Percentiles rank a stretch among this genome's conserved stretches.
Evolutionary conservation across 2,329 filamentous ascomycete species (phyloP).

Genomic region (Mycosphaerella arachidis): DNA sequence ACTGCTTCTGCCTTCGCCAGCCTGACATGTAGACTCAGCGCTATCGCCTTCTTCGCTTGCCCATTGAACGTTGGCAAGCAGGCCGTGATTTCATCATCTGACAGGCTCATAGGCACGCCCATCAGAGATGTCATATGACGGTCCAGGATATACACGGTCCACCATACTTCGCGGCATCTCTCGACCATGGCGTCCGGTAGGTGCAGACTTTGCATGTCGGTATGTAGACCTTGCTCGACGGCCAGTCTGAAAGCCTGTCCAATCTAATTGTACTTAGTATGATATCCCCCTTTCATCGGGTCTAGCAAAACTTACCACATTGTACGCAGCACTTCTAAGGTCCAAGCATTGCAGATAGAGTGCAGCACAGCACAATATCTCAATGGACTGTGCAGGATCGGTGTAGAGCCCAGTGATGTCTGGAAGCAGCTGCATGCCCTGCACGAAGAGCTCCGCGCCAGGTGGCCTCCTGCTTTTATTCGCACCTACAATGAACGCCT

Average conservation of each 20-base stretch:
- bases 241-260: constrained; percentile 51
- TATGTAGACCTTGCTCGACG: constrained; percentile 50
- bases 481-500: constrained; percentile 46
- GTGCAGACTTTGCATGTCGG: constrained; percentile 45
- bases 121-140: constrained; percentile 52
- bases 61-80: constrained; percentile 43
- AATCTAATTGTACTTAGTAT: constrained; percentile 34
- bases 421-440: constrained; percentile 44
- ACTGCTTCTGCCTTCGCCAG: constrained; percentile 43
- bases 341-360: constrained; percentile 52
- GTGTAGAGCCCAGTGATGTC: constrained; percentile 39
- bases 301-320: constrained; percentile 13
- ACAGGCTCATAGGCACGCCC: constrained; percentile 48
- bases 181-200: constrained; percentile 42
- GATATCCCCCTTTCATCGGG: background rate
- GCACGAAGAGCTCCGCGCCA: constrained; percentile 46
- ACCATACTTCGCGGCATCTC: constrained; percentile 50
- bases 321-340: constrained; percentile 44
- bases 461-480: constrained; percentile 37
- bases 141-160: constrained; percentile 52
- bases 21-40: constrained; percentile 45
- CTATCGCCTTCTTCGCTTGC: constrained; percentile 38
- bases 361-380: constrained; percentile 50
- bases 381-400: constrained; percentile 45
- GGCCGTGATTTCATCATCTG: constrained; percentile 50